phyloP scores from a whole-genome alignment of 345 rosid genomes.

The Lepidium aucheri region DNA sequence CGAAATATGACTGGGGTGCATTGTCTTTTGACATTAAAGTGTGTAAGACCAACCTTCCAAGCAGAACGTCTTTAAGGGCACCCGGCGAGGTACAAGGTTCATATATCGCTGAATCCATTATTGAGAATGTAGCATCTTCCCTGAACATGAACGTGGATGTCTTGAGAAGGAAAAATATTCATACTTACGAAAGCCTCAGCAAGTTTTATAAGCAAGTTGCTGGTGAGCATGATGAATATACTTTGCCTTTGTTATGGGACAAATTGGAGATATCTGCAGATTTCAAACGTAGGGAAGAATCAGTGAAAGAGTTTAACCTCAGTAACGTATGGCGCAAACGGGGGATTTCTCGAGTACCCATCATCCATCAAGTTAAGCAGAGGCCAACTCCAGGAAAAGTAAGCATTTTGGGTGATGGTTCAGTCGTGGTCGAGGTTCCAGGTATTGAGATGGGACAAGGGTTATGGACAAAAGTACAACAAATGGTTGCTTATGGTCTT shows the following conservation, averaged over 20 bases:
- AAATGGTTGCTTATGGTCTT: constrained; percentile 75
- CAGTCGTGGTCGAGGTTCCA: constrained; percentile 80
- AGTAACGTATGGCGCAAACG: constrained; percentile 51
- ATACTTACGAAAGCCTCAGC: constrained; percentile 44
- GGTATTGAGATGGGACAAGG: constrained; percentile 94
- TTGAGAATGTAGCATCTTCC: constrained; percentile 68
- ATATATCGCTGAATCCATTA: constrained; percentile 66
- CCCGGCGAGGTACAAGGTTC: constrained; percentile 90
- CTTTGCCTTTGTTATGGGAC: constrained; percentile 68
- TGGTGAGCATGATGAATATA: constrained; percentile 64
- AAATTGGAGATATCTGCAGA: constrained; percentile 47
- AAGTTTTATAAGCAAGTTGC: constrained; percentile 36
- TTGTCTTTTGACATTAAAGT: constrained; percentile 71
- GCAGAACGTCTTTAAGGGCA: constrained; percentile 71
- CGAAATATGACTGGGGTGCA: constrained; percentile 82
- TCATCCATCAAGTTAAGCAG: constrained; percentile 30
- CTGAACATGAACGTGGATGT: constrained; percentile 64
- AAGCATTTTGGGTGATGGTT: constrained; percentile 73
- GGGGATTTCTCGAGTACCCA: constrained; percentile 76
- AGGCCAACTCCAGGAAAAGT: constrained; percentile 73
- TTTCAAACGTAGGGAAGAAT: constrained; percentile 37
- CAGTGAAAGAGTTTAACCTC: constrained; percentile 49
- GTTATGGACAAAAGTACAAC: constrained; percentile 88
- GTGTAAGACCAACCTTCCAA: constrained; percentile 71
- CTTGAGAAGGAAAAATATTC: constrained; percentile 60